Conservation (phyloP, 129 eudicot species). For the Artemisia tridentata region DNA sequence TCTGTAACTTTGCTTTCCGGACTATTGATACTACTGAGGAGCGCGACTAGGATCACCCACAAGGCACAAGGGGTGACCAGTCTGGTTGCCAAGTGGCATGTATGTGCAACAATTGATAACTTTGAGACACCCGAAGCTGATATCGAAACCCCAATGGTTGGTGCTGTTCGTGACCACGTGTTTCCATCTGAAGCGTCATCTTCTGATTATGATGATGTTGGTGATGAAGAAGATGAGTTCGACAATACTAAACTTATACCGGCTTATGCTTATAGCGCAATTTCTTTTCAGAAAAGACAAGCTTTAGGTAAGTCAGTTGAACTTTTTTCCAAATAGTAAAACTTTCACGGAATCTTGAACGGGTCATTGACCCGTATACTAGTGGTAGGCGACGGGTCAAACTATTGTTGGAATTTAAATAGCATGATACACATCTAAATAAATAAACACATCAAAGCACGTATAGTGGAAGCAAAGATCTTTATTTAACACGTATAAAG, state of each 20-base stretch:
- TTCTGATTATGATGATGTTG: conserved; percentile 74
- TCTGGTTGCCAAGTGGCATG: conserved; percentile 95
- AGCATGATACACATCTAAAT: too few relatives aligned
- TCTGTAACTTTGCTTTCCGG: conserved; percentile 81
- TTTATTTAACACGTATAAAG: too few relatives aligned
- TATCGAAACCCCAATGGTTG: conserved; percentile 54
- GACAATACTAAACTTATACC: conserved; percentile 70
- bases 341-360: not conserved
- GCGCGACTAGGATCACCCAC: conserved; percentile 92
- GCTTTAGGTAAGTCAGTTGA: conserved; percentile 63
- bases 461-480: too few relatives aligned
- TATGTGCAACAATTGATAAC: conserved; percentile 72
- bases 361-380: too few relatives aligned
- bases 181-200: conserved; percentile 43
- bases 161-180: conserved; percentile 20
- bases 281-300: conserved; percentile 90
- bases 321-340: not conserved
- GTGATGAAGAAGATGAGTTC: conserved; percentile 80
- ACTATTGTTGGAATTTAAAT: too few relatives aligned
- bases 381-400: too few relatives aligned
- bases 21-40: conserved; percentile 65
- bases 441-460: too few relatives aligned
- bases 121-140: conserved; percentile 61
- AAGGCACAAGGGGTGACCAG: conserved; percentile 80
- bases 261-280: conserved; percentile 64